Conservation (phyloP, 768 basidiomycete genomes). For the Daedaleopsis nitida region DNA sequence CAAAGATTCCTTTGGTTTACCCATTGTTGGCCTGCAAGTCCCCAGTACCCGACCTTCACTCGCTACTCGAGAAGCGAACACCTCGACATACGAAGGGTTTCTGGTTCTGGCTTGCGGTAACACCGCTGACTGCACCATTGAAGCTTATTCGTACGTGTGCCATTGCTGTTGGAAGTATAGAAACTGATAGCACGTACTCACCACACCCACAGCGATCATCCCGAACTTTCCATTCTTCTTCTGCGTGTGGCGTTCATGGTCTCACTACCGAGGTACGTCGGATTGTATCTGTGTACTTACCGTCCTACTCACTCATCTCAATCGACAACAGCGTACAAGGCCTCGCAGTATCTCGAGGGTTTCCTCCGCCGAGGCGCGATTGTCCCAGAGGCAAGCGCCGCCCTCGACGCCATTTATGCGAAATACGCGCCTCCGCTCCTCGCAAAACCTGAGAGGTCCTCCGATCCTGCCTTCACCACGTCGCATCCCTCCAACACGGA, state of each 20-base stretch:
- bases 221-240: constrained; percentile 86
- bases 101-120: constrained; percentile 61
- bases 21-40: constrained; percentile 40
- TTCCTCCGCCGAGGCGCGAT: constrained; percentile 60
- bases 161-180: no score
- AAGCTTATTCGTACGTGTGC: constrained; percentile 67
- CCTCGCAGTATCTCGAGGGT: constrained; percentile 65
- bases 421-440: constrained; percentile 28
- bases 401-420: constrained; percentile 60
- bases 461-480: constrained; percentile 5
- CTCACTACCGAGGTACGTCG: constrained; percentile 70
- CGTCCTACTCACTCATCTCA: not conserved
- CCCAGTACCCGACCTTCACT: constrained; percentile 47
- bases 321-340: constrained; percentile 56
- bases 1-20: constrained; percentile 62
- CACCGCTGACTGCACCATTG: constrained; percentile 78
- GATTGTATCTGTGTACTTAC: not conserved
- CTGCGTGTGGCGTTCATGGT: constrained; percentile 84
- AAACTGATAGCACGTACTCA: not conserved
- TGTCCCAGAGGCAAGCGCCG: constrained; percentile 52
- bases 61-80: constrained; percentile 53
- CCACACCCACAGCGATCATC: constrained; percentile 56
- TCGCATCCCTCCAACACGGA: not conserved
- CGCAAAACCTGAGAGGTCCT: constrained; percentile 4
- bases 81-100: constrained; percentile 70